phyloP scores from a whole-genome alignment of 2,329 filamentous ascomycete genomes.

The Monilinia aucupariae region DNA sequence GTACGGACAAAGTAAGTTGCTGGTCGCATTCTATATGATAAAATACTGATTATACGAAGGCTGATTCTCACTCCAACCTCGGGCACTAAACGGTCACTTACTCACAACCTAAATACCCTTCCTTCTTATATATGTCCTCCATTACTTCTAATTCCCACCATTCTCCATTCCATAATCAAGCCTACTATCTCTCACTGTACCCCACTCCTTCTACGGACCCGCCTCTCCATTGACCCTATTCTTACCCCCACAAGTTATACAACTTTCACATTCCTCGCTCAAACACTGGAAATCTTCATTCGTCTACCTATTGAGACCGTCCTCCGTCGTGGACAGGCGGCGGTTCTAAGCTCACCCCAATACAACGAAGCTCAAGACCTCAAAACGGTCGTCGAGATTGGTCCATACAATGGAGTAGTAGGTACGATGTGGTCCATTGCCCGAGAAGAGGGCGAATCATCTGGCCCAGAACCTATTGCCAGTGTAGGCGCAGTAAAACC shows the following conservation, averaged over 20 bases:
- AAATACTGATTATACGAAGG: conserved; percentile 41
- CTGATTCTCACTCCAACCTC: conserved; percentile 80
- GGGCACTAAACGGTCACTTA: conserved; percentile 70
- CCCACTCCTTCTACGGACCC: conserved; percentile 79
- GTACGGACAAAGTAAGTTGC: conserved; percentile 63
- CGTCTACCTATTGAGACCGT: conserved; percentile 91
- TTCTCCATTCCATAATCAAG: conserved; percentile 79
- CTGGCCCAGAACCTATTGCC: conserved; percentile 5
- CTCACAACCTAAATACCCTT: conserved; percentile 64
- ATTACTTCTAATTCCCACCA: conserved; percentile 71
- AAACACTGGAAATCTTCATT: conserved; percentile 72
- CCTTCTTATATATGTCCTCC: conserved; percentile 71
- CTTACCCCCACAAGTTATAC: conserved; percentile 77
- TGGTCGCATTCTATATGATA: background rate
- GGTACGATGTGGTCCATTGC: conserved; percentile 87
- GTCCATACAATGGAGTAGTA: conserved; percentile 78
- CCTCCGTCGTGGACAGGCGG: conserved; percentile 79
- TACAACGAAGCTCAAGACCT: conserved; percentile 27
- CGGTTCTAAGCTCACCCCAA: conserved; percentile 47
- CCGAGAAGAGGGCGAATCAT: conserved; percentile 71
- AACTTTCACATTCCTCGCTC: conserved; percentile 73
- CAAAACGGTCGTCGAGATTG: conserved; percentile 70
- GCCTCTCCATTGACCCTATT: conserved; percentile 76
- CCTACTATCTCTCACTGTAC: conserved; percentile 76
- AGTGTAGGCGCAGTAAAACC: conserved; percentile 4